phyloP scores from a whole-genome alignment of 1,139 yeast species.

The Petasospora rhodanensis region DNA sequence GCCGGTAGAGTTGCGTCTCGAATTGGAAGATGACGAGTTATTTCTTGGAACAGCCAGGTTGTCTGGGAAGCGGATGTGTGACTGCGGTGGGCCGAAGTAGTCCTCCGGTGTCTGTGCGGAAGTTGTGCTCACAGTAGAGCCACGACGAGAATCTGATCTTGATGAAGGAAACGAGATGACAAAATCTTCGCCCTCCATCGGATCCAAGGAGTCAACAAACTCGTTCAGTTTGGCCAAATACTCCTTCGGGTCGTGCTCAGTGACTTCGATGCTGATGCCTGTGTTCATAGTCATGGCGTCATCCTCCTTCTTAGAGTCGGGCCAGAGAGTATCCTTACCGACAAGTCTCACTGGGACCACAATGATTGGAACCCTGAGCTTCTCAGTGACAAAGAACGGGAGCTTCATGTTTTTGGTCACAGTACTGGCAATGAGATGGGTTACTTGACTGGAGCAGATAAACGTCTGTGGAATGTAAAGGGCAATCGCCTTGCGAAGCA shows the following conservation, averaged over 20 bases:
- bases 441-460: conserved; percentile 33
- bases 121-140: neutral
- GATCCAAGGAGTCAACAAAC: conserved; percentile 9
- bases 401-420: conserved; percentile 30
- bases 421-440: conserved; percentile 29
- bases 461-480: conserved; percentile 56
- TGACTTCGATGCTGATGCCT: too few species aligned
- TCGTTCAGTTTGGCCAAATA: neutral
- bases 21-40: conserved; percentile 3
- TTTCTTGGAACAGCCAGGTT: conserved; percentile 14
- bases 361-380: conserved; percentile 30
- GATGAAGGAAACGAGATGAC: conserved; percentile 2
- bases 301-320: neutral
- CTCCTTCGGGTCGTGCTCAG: neutral
- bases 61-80: conserved; percentile 20
- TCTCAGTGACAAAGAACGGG: conserved; percentile 31
- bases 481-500: conserved; percentile 46
- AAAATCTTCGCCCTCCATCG: conserved; percentile 4
- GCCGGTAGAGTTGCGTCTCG: conserved; percentile 19
- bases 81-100: conserved; percentile 19
- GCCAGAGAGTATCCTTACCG: neutral
- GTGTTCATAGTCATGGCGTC: too few species aligned
- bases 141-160: conserved; percentile 3
- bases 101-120: conserved; percentile 13
- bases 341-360: conserved; percentile 32